A percentile compares a stretch with the other conserved stretches of the same genome.
Evolutionary conservation across 1,139 yeast species (phyloP).

Genomic region (Sugiyamaella castrensis): DNA sequence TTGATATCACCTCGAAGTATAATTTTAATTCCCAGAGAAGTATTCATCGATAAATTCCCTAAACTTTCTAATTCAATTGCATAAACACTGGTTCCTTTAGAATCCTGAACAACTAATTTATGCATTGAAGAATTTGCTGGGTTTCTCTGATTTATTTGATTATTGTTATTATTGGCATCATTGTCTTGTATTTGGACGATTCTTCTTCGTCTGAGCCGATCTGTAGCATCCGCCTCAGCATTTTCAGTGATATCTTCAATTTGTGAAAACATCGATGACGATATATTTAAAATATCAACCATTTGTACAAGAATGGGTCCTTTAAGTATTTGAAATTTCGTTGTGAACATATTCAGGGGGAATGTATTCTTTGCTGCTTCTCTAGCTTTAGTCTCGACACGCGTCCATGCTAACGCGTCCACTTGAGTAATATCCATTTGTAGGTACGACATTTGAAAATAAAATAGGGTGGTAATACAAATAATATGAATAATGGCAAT

Average conservation of each 20-base stretch:
- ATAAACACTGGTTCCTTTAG: slow-evolving; percentile 25
- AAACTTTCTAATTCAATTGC: slow-evolving; percentile 26
- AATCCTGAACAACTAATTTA: slow-evolving; percentile 29
- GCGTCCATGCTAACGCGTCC: slow-evolving; percentile 2
- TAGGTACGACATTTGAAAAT: slow-evolving; percentile 5
- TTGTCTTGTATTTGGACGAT: slow-evolving; percentile 7
- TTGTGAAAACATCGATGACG: slow-evolving; percentile 25
- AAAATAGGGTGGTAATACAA: too few species aligned
- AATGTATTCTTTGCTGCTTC: not conserved
- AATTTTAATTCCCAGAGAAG: slow-evolving; percentile 18
- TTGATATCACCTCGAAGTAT: slow-evolving; percentile 7
- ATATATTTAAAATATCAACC: slow-evolving; percentile 25
- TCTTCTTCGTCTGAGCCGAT: slow-evolving; percentile 9
- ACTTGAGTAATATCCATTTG: slow-evolving; percentile 10
- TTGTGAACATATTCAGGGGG: too few species aligned
- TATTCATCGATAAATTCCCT: slow-evolving; percentile 3
- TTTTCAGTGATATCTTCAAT: slow-evolving; percentile 21
- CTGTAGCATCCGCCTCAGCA: slow-evolving; percentile 8
- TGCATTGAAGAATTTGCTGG: slow-evolving; percentile 11
- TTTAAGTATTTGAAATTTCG: not conserved
- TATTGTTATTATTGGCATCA: not conserved
- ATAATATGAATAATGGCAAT: too few species aligned
- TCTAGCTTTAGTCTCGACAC: not conserved
- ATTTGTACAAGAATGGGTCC: slow-evolving; percentile 27
- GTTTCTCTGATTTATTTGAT: not conserved